Conservation (phyloP, 257 asterid species). For the Catharanthus roseus region DNA sequence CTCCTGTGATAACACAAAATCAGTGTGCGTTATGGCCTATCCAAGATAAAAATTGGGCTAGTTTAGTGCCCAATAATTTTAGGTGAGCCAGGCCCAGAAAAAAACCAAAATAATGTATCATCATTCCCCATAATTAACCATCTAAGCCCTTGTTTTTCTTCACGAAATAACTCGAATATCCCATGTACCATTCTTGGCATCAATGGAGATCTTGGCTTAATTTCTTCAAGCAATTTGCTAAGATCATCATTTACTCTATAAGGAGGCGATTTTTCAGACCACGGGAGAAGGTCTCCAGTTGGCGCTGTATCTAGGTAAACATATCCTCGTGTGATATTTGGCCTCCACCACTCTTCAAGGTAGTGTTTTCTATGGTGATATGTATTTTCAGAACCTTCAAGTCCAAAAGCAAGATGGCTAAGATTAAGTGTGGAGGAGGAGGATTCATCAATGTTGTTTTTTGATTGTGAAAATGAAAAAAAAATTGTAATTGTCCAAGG, state of each 20-base stretch:
- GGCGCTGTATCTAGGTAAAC: conserved; percentile 26
- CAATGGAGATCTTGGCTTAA: conserved; percentile 21
- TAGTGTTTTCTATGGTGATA: conserved; percentile 23
- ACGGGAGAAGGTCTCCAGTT: conserved; percentile 10
- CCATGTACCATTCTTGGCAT: conserved; percentile 58
- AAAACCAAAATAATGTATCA: too few relatives aligned
- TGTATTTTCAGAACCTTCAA: conserved; percentile 27
- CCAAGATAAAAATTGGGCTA: too few relatives aligned
- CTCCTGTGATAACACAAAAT: too few relatives aligned
- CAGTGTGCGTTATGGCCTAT: too few relatives aligned
- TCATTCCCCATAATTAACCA: conserved; percentile 82
- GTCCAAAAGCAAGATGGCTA: conserved; percentile 26
- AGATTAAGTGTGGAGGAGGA: conserved; percentile 15
- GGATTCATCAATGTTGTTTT: not conserved
- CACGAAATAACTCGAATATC: conserved; percentile 46
- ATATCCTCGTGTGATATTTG: conserved; percentile 23
- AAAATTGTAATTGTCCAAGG: not conserved
- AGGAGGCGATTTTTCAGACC: conserved; percentile 25
- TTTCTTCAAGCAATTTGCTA: conserved; percentile 22
- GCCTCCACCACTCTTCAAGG: conserved; percentile 34
- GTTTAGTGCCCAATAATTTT: too few relatives aligned
- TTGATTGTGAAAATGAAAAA: not conserved
- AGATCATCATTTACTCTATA: conserved; percentile 24
- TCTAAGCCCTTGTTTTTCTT: conserved; percentile 31
- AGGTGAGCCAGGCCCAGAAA: too few relatives aligned